phyloP scores from a whole-genome alignment of 306 rosid species.

The Styphnolobium japonicum region DNA sequence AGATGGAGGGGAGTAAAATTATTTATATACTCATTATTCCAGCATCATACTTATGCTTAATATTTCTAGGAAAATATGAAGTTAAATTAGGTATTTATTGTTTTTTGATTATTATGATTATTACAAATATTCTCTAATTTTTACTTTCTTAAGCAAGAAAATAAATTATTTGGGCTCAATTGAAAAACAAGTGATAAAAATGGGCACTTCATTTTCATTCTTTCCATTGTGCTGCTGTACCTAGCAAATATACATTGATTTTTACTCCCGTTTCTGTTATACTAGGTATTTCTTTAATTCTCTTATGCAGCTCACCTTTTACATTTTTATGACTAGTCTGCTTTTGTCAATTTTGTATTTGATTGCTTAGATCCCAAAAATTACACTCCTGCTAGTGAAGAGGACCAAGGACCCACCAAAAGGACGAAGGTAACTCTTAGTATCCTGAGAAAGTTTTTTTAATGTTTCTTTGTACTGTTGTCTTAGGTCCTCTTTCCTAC shows the following conservation, averaged over 20 bases:
- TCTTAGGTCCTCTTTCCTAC: neutral
- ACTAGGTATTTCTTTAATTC: neutral
- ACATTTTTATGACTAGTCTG: neutral
- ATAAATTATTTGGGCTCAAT: neutral
- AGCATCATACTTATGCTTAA: neutral
- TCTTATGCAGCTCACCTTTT: neutral
- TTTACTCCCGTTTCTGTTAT: neutral
- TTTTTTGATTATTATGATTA: neutral
- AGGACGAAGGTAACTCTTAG: slow-evolving; percentile 58
- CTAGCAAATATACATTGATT: neutral
- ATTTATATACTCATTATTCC: neutral
- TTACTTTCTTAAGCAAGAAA: neutral
- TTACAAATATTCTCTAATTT: neutral
- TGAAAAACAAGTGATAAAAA: neutral
- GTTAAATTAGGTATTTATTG: neutral
- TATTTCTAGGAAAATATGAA: neutral
- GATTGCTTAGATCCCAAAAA: slow-evolving; percentile 36
- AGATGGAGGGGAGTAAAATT: neutral
- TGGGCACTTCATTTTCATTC: neutral
- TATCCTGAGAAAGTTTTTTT: slow-evolving; percentile 3
- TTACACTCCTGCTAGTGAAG: slow-evolving; percentile 43
- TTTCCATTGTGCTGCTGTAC: neutral
- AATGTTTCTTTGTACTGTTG: neutral
- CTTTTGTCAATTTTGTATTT: slow-evolving; percentile 15
- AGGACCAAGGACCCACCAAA: slow-evolving; percentile 47